Base-by-base conservation (phyloP, 768 basidiomycete genomes). In the Calocybe gangraenosa region DNA sequence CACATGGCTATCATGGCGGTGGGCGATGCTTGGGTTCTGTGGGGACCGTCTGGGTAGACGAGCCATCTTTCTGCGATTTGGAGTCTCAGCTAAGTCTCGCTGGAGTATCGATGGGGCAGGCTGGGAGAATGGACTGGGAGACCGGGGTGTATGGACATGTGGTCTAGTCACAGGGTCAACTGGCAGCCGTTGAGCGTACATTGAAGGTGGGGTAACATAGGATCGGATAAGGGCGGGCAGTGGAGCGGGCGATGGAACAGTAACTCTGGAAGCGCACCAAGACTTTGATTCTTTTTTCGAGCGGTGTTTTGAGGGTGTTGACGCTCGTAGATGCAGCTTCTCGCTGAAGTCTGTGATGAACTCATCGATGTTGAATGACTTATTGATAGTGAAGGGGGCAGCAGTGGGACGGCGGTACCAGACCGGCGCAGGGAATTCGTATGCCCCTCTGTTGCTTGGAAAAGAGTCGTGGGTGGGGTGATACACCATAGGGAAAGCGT, bases 371-470 rank as follows among this genome's bases (percentile, higher is more conserved):
- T 66, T 58, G 3, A 64, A 44, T 1, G 38, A 19, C 0, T 46
- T 1, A 0, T 37, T 46, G 21, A 17, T 1, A 3, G 22, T 34
- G 1, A 37, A 35, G 5, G 20, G 8, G 19, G 11, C 28, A 1
- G 39, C 37, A 2, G 62, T 42, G 11, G 65, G 58, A 35, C 40
- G 57, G 9, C 69, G 65, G 36, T 34, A 31, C 70, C 70, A 72
- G 4, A 42, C 10, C 7, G 66, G 64, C 0, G 58, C n/a, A 7
- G 66, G 52, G 36, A 68, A 66, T 8, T 40, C 55, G 28, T 50
- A 59, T 7, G 42, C 17, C 0, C 50, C 44, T 15, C 42, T 21
- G 19, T 42, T 40, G 7, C 7, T 42, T 1, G 47, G 48, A 40
- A 60, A 57, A 1, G 49, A 39, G 13, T 44, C 22, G 3, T 51